Conservation (phyloP, 805 yeast species). For the Teunomyces atbi region DNA sequence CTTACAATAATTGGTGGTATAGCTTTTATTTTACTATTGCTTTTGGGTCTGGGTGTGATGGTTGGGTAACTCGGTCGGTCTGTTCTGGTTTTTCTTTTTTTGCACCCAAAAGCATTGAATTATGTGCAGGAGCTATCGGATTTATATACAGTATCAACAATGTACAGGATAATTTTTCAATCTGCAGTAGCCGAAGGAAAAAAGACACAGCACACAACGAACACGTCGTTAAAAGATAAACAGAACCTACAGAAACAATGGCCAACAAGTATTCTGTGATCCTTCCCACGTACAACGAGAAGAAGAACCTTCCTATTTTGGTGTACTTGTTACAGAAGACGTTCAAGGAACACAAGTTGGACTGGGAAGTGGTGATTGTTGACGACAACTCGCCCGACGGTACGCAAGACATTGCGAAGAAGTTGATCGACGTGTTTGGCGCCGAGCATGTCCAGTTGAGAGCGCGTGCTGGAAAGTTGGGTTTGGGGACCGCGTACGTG, state of each 20-base stretch:
- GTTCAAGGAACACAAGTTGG: constrained; percentile 52
- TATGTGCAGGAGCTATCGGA: too few species aligned
- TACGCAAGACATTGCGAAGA: constrained; percentile 68
- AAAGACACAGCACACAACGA: not conserved
- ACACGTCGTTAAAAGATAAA: constrained; percentile 1
- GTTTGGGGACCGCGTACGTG: constrained; percentile 78
- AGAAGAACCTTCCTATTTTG: constrained; percentile 61
- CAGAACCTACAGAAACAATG: constrained; percentile 6
- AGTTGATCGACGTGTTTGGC: constrained; percentile 58
- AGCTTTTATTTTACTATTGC: not conserved
- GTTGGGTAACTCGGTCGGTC: not conserved
- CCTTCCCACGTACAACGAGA: constrained; percentile 76
- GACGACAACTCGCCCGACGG: constrained; percentile 84
- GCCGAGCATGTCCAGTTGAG: constrained; percentile 58
- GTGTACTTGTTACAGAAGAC: constrained; percentile 68
- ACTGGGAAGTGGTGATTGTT: constrained; percentile 77
- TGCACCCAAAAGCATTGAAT: too few species aligned
- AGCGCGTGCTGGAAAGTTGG: constrained; percentile 75
- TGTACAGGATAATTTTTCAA: too few species aligned
- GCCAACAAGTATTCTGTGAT: constrained; percentile 65
- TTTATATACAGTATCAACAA: too few species aligned
- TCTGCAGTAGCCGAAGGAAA: not conserved
- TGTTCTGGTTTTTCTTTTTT: too few species aligned
- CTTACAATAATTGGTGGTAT: constrained; percentile 18
- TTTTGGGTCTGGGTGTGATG: constrained; percentile 3